These are phyloP conservation scores for Agaricus bisporus DNA, from an alignment of 768 basidiomycete species.

Conservation along the genomic window DNA sequence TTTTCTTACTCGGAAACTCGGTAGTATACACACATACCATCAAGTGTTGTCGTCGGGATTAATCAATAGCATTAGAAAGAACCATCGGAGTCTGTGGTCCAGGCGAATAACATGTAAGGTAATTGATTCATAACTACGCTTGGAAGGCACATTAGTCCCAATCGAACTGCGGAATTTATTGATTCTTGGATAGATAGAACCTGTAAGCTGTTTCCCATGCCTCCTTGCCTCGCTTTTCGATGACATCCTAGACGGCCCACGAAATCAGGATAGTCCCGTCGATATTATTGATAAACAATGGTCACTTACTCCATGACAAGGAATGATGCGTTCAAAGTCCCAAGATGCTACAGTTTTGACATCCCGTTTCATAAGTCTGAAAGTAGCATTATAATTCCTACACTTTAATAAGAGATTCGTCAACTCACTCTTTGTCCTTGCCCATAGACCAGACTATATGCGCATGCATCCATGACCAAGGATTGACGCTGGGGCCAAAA, in stretches of 20 bases:
- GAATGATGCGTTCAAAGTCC: conserved; percentile 72
- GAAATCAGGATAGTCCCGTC: background rate
- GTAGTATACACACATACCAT: too few species aligned
- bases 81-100: too few species aligned
- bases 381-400: background rate
- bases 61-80: too few species aligned
- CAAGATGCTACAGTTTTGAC: conserved; percentile 60
- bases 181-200: background rate
- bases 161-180: background rate
- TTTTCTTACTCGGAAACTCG: too few species aligned
- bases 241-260: conserved; percentile 37
- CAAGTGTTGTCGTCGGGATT: too few species aligned
- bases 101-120: too few species aligned
- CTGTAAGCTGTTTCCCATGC: background rate
- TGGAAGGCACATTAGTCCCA: too few species aligned
- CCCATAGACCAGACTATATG: conserved; percentile 27
- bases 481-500: conserved; percentile 26
- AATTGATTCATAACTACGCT: too few species aligned
- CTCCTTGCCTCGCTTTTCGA: conserved; percentile 49
- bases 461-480: conserved; percentile 29
- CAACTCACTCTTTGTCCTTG: conserved; percentile 32
- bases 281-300: background rate
- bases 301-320: conserved; percentile 51
- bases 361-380: conserved; percentile 53
- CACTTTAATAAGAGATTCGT: conserved; percentile 21